Conservation (phyloP, 2,329 filamentous ascomycete genomes). For the Fusarium mexicanum region DNA sequence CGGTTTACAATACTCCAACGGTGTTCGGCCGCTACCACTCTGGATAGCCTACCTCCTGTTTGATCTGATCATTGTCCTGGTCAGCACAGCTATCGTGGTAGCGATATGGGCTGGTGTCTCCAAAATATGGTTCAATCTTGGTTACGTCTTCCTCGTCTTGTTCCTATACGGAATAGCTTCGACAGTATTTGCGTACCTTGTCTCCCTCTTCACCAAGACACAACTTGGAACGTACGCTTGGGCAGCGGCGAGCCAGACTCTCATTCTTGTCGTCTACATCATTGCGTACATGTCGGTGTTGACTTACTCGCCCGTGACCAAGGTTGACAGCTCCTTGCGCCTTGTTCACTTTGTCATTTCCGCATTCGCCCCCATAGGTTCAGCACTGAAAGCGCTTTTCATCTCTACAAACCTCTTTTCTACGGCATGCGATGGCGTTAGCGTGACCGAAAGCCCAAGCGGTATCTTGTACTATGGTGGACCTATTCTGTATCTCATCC, state of each 20-base stretch:
- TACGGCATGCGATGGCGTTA: conserved; percentile 73
- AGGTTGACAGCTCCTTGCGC: conserved; percentile 73
- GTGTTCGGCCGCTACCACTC: conserved; percentile 81
- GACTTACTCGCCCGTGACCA: conserved; percentile 76
- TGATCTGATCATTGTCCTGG: conserved; percentile 79
- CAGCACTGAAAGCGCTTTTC: conserved; percentile 77
- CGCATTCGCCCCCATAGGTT: conserved; percentile 79
- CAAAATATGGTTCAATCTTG: conserved; percentile 78
- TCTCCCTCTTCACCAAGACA: conserved; percentile 81
- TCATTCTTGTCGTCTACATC: conserved; percentile 76
- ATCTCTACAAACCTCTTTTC: conserved; percentile 86
- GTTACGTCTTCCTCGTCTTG: conserved; percentile 84
- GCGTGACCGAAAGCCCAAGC: conserved; percentile 74
- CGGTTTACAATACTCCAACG: conserved; percentile 90
- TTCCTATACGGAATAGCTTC: conserved; percentile 83
- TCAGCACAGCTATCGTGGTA: conserved; percentile 70
- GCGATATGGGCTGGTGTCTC: conserved; percentile 75
- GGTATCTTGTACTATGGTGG: conserved; percentile 81
- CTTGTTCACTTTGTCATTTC: conserved; percentile 81
- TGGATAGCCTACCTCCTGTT: conserved; percentile 87
- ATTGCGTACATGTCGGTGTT: conserved; percentile 77
- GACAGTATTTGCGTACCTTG: conserved; percentile 78
- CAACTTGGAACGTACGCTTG: conserved; percentile 88
- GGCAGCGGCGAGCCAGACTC: conserved; percentile 78
- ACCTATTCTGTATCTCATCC: conserved; percentile 82